Percentiles rank a stretch among this genome's conserved stretches.
These are phyloP conservation scores for Tuber indicum DNA, from an alignment of 495 filamentous ascomycete species.

Conservation along the genomic window DNA sequence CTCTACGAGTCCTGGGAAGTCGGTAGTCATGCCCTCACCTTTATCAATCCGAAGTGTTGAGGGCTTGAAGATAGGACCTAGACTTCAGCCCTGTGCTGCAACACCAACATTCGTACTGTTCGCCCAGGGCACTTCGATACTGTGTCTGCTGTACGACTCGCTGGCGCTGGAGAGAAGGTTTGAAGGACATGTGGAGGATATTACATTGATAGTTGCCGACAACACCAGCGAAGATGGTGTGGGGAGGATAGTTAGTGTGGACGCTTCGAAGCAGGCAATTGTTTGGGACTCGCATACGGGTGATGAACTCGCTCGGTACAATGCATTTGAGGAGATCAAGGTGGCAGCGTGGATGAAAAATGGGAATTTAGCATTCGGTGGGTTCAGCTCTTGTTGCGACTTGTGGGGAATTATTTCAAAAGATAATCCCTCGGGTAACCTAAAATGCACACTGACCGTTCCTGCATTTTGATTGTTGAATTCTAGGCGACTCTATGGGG, in stretches of 20 bases:
- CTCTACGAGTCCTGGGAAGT: constrained; percentile 24
- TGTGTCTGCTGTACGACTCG: constrained; percentile 69
- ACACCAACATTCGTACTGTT: constrained; percentile 37
- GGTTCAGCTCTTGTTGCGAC: constrained; percentile 11
- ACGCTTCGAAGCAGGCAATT: constrained; percentile 83
- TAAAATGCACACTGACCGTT: constrained; percentile 31
- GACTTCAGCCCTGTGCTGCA: constrained; percentile 38
- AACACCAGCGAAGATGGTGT: constrained; percentile 84
- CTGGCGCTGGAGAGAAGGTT: constrained; percentile 84
- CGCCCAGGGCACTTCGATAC: constrained; percentile 39
- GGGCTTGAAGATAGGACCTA: constrained; percentile 16
- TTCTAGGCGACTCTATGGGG: constrained; percentile 47
- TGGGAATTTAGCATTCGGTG: constrained; percentile 95
- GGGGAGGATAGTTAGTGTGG: constrained; percentile 87
- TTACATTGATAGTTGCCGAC: constrained; percentile 77
- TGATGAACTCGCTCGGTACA: constrained; percentile 80
- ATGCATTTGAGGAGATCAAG: constrained; percentile 76
- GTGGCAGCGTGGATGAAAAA: constrained; percentile 95
- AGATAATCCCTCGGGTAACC: constrained; percentile 7
- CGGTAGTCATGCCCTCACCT: constrained; percentile 33
- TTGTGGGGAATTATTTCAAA: constrained; percentile 12
- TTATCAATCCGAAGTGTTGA: constrained; percentile 25
- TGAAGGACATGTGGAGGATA: constrained; percentile 72
- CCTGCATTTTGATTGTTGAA: constrained; percentile 7
- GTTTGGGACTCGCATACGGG: constrained; percentile 96